These are phyloP conservation scores for Zymoseptoria brevis DNA, from an alignment of 2,329 filamentous ascomycete species.

Conservation along the genomic window DNA sequence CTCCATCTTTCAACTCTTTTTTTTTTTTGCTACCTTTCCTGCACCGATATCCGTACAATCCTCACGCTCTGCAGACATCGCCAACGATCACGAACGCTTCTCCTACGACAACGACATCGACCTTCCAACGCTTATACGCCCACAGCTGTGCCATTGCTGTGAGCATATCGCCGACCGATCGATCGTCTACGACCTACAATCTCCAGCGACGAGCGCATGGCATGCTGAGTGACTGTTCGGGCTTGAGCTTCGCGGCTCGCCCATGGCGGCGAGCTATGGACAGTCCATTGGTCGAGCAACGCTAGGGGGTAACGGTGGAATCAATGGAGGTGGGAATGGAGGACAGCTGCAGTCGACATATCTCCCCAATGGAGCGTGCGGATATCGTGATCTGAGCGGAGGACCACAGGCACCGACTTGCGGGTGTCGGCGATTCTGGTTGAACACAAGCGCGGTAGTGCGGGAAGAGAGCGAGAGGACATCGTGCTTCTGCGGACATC, in stretches of 20 bases:
- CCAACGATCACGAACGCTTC: neutral
- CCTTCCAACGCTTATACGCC: neutral
- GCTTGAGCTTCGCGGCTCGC: constrained; percentile 29
- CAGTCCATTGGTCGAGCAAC: constrained; percentile 13
- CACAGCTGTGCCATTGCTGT: neutral
- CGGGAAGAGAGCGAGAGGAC: constrained; percentile 26
- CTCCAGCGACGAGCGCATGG: constrained; percentile 12
- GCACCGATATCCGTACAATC: neutral
- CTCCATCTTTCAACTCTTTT: neutral
- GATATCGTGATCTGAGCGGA: constrained; percentile 41
- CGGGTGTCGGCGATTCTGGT: constrained; percentile 49
- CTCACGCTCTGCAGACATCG: neutral
- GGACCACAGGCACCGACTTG: constrained; percentile 40
- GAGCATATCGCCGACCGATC: constrained; percentile 2
- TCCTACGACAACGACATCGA: neutral
- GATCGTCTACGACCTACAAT: constrained; percentile 1
- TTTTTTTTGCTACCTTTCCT: neutral
- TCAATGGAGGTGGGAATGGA: constrained; percentile 3
- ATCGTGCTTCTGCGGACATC: constrained; percentile 49
- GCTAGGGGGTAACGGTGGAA: constrained; percentile 10
- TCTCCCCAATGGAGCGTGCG: constrained; percentile 46
- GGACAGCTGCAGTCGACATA: constrained; percentile 14
- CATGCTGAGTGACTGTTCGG: constrained; percentile 22
- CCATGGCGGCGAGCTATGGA: constrained; percentile 27
- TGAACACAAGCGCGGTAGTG: constrained; percentile 18